Evolutionary conservation across 306 rosid genomes (phyloP).

Genomic region (Carpinus viminea): DNA sequence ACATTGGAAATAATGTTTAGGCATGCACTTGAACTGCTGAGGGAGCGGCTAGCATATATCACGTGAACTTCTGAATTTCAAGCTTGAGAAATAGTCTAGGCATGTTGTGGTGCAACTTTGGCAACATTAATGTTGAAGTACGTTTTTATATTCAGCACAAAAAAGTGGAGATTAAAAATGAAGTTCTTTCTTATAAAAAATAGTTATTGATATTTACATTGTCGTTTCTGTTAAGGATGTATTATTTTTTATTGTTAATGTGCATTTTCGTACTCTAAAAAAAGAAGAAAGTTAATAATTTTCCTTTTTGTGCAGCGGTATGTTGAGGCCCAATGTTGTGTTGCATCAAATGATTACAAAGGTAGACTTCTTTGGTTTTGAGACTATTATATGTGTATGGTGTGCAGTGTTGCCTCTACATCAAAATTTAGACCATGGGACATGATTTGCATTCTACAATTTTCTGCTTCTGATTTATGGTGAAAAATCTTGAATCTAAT

Average conservation of each 20-base stretch:
- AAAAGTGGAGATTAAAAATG: neutral
- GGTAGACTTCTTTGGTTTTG: conserved; percentile 49
- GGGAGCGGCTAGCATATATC: too few relatives aligned
- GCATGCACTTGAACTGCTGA: too few relatives aligned
- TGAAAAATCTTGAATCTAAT: neutral
- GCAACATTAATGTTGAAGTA: neutral
- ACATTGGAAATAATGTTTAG: neutral
- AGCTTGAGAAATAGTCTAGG: too few relatives aligned
- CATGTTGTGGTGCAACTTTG: too few relatives aligned
- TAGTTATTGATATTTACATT: neutral
- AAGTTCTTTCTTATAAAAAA: neutral
- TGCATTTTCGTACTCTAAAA: neutral
- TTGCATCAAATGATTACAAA: conserved; percentile 90
- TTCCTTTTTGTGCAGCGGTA: conserved; percentile 66
- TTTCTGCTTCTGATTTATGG: neutral
- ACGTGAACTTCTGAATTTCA: too few relatives aligned
- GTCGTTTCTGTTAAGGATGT: neutral
- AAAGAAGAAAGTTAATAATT: neutral
- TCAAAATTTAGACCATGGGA: neutral
- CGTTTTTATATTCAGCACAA: neutral
- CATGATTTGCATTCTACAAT: neutral
- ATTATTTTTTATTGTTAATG: neutral
- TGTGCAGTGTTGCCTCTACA: neutral
- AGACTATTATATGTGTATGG: neutral
- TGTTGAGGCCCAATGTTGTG: conserved; percentile 94